Percentiles rank a stretch among this genome's conserved stretches.
Conservation (phyloP, 2,329 filamentous ascomycete genomes). For the Diatrype stigma region DNA sequence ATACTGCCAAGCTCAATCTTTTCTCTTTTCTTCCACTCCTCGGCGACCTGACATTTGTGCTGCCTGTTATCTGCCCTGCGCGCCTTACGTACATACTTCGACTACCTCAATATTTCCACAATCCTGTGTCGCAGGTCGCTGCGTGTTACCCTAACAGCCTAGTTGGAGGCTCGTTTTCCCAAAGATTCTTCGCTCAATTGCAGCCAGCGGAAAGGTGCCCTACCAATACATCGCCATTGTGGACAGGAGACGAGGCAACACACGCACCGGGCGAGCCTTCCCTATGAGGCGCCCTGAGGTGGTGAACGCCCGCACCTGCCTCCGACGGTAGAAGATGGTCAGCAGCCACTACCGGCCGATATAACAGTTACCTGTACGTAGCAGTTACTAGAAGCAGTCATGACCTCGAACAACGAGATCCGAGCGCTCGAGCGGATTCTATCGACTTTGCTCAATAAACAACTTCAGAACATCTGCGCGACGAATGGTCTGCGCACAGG, state of each 20-base stretch:
- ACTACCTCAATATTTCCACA: no score
- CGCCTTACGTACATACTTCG: no score
- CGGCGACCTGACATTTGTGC: no score
- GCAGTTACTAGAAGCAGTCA: no score
- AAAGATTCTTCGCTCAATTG: no score
- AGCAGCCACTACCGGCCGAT: constrained; percentile 1
- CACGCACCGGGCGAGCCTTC: constrained; percentile 13
- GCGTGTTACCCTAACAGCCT: no score
- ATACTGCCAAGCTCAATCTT: no score
- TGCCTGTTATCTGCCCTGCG: no score
- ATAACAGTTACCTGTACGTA: no score
- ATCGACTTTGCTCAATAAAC: constrained; percentile 49
- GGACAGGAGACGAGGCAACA: constrained; percentile 1
- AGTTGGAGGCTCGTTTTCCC: no score
- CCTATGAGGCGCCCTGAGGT: constrained; percentile 20
- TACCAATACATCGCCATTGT: background rate
- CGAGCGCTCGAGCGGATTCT: constrained; percentile 41
- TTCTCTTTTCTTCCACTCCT: no score
- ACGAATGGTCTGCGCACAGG: constrained; percentile 71
- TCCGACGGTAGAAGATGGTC: constrained; percentile 14
- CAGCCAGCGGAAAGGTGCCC: background rate
- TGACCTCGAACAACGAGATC: constrained; percentile 35
- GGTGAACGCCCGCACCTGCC: constrained; percentile 17
- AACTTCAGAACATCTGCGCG: constrained; percentile 73
- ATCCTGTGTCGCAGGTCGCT: no score